Base-by-base conservation (phyloP, 2,329 filamentous ascomycete genomes). In the Penicillium decumbens region DNA sequence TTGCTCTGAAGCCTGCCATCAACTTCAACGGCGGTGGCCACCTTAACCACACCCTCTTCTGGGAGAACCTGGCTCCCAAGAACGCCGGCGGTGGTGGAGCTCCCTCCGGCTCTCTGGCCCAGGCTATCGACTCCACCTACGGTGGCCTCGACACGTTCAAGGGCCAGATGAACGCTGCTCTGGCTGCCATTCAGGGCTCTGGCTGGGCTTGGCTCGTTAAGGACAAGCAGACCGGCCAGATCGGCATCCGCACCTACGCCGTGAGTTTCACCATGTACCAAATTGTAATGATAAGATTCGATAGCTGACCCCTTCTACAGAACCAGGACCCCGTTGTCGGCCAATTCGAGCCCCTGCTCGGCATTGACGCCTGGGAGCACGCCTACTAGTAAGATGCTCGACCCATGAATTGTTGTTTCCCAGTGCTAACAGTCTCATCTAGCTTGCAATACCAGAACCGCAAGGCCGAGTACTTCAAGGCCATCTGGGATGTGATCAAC, bases 291-390 rank as follows among this genome's bases (percentile, higher is more conserved):
- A 5, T 23, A 18, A 6, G 7, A 25, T 41, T 38, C 23, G 44
- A 23, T 33, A 52, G 45, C 55, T 55, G 32, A 50, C 43, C 40
- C 32, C 25, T 28, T 9, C 6, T 42, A 49, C 49, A 78, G 70
- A 95, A 95, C 78, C 89, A 95, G 77, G 89, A 95, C 71, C 88
- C 91, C 24, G 87, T 96, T 27, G 81, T 89, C 12, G 90, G 90
- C 43, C 87, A 87, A 69, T 89, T 87, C 69, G 80, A 83, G 64
- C 91, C 91, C 32, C 77, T 96, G 42, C 76, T 96, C 41, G 91
- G 91, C 49, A 86, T 96, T 65, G 91, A 96, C 76, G 91, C 90
- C 47, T 95, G 90, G 90, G 90, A 95, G 79, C 90, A 95, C 75
- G 90, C 90, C 45, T 95, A 95, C 79, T 95, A 95, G 78, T 80